A percentile compares a stretch with the other conserved stretches of the same genome.
These are phyloP conservation scores for Penicillium parvum DNA, from an alignment of 495 filamentous ascomycete genomes.

Conservation along the genomic window DNA sequence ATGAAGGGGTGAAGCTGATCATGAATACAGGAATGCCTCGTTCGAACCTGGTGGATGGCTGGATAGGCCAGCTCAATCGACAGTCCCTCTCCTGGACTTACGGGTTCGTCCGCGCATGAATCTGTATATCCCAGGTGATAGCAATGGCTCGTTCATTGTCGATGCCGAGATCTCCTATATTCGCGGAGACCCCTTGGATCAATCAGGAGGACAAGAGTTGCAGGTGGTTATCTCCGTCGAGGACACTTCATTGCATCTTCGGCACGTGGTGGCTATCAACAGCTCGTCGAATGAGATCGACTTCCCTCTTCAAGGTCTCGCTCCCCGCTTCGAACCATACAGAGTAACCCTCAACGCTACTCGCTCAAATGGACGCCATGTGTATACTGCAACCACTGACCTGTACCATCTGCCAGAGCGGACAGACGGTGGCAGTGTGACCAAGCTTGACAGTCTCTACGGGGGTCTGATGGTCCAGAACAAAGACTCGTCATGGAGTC, in stretches of 20 bases:
- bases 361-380: conserved; percentile 18
- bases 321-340: conserved; percentile 45
- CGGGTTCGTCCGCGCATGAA: conserved; percentile 56
- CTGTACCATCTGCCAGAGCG: conserved; percentile 53
- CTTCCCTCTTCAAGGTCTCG: conserved; percentile 45
- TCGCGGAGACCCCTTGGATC: conserved; percentile 42
- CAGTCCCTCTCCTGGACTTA: conserved; percentile 50
- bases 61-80: conserved; percentile 36
- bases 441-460: conserved; percentile 58
- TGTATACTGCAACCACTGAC: conserved; percentile 38
- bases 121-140: conserved; percentile 56
- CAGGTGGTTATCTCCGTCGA: conserved; percentile 8
- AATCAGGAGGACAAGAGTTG: conserved; percentile 9
- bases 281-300: conserved; percentile 38
- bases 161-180: conserved; percentile 52
- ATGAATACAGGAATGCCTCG: conserved; percentile 38
- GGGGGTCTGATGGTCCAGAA: conserved; percentile 44
- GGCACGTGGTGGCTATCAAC: conserved; percentile 36
- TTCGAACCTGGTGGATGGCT: conserved; percentile 61
- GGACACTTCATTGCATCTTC: conserved; percentile 17
- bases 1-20: not conserved
- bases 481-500: conserved; percentile 38
- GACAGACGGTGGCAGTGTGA: conserved; percentile 52
- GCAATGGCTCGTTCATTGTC: conserved; percentile 53
- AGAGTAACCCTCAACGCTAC: conserved; percentile 20